Evolutionary conservation across 305 asterid genomes (phyloP), one percentile per base, ranked within the genome.

Genomic region (Solanum hybrid): DNA sequence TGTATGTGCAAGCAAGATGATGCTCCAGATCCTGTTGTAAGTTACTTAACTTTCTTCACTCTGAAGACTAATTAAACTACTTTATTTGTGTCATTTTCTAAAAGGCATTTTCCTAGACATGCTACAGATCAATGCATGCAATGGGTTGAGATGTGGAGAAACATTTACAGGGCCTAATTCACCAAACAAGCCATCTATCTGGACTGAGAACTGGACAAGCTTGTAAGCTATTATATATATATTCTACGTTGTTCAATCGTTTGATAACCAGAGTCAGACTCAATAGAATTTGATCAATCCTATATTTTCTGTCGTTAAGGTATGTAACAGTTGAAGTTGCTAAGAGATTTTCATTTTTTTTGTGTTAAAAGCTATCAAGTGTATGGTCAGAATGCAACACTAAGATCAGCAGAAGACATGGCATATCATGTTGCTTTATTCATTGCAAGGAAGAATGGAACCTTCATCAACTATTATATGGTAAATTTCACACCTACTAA

Each of bases 141-240:
- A 97, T 91, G 99, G 99, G 79, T 37, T 91, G 94, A 94, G 6
- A 79, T 97, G 99, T 89, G 99, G 96, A 24, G 98, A 95, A 81
- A 97, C 99, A 91, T 96, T 95, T 91, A 92, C 88, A 8, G 98
- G 99, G 14, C 99, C 99, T 29, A 97, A 97, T 91, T 94, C 98
- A 67, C 97, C 98, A 90, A 93, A 94, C 37, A 97, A 97, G 90
- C 99, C 99, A 26, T 97, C 98, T 8, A 86, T 96, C 33, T 97
- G 99, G 99, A 97, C 99, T 39, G 99, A 97, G 92, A 95, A 96
- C 89, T 97, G 99, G 99, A 97, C 99, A n/a, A 96, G 96, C 91
- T 94, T 94, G 99, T 97, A 94, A 95, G 98, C 42, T 12, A 3
- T 77, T 40, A 1, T 80, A 26, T 9, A 2, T 74, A 46, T 46